Conservation (phyloP, 306 rosid genomes). For the Glycyrrhiza uralensis region DNA sequence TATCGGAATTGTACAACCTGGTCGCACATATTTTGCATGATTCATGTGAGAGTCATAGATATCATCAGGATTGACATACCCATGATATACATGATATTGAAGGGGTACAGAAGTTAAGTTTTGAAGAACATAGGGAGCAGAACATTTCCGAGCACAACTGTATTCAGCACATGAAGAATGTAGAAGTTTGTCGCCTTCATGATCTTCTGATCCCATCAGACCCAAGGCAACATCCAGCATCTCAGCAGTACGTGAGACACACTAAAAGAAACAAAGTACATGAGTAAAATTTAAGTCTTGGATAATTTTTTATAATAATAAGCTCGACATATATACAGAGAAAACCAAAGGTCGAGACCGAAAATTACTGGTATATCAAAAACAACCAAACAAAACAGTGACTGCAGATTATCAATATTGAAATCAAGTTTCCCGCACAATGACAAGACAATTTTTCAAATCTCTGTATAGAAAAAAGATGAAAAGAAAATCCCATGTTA, state of each 20-base stretch:
- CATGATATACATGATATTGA: slow-evolving; percentile 49
- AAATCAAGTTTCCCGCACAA: background rate
- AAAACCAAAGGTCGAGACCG: background rate
- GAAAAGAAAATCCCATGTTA: background rate
- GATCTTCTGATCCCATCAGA: slow-evolving; percentile 44
- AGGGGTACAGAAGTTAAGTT: slow-evolving; percentile 85
- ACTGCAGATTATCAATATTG: background rate
- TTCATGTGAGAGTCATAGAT: slow-evolving; percentile 34
- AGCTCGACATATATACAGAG: background rate
- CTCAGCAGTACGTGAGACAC: slow-evolving; percentile 65
- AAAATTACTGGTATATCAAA: background rate
- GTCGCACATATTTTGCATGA: slow-evolving; percentile 54
- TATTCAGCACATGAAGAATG: slow-evolving; percentile 44
- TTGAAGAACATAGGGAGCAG: slow-evolving; percentile 89
- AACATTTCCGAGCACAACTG: slow-evolving; percentile 55
- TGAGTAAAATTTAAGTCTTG: background rate
- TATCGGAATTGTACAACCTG: slow-evolving; percentile 77
- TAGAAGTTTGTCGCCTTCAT: slow-evolving; percentile 40
- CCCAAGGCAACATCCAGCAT: slow-evolving; percentile 65
- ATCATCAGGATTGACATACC: slow-evolving; percentile 46
- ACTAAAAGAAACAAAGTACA: slow-evolving; percentile 47
- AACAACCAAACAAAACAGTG: background rate
- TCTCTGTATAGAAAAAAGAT: background rate
- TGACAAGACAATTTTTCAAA: background rate
- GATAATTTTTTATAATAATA: background rate